Evolutionary conservation across 768 basidiomycete genomes (phyloP).

Genomic region (Panellus pusillus): DNA sequence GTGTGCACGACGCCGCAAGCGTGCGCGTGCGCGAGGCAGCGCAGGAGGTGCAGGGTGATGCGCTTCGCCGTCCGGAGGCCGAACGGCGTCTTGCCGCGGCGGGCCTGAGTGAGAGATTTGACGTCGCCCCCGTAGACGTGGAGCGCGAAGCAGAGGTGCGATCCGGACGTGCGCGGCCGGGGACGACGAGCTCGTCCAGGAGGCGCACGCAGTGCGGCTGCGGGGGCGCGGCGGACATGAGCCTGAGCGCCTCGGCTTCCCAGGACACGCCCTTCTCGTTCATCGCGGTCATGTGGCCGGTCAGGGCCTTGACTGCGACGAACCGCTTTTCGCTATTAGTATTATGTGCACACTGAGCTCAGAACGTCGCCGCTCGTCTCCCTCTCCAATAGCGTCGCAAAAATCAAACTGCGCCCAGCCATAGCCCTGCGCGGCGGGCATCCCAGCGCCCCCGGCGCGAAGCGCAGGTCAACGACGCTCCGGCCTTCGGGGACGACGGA

Average conservation of each 20-base stretch:
- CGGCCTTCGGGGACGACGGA: not conserved
- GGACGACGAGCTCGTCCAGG: conserved; percentile 25
- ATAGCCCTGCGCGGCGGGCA: conserved; percentile 28
- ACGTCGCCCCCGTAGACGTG: conserved; percentile 27
- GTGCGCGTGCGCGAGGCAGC: conserved; percentile 24
- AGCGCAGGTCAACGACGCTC: conserved; percentile 22
- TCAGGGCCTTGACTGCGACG: conserved; percentile 34
- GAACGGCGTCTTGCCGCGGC: conserved; percentile 14
- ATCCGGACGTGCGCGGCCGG: conserved; percentile 24
- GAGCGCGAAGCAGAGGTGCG: conserved; percentile 29
- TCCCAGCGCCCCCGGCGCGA: conserved; percentile 31
- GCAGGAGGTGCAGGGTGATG: conserved; percentile 27
- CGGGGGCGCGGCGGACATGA: conserved; percentile 2
- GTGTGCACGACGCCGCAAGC: conserved; percentile 27
- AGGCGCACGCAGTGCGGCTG: conserved; percentile 22
- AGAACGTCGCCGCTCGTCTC: conserved; percentile 19
- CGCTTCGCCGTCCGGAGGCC: conserved; percentile 28
- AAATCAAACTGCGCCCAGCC: conserved; percentile 29
- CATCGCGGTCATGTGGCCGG: conserved; percentile 26
- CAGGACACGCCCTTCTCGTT: conserved; percentile 17
- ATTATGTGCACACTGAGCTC: conserved; percentile 8
- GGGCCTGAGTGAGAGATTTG: conserved; percentile 17
- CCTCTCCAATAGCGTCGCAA: conserved; percentile 28
- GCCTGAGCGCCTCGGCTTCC: conserved; percentile 25
- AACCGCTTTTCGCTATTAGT: conserved; percentile 25